Conservation (phyloP, 305 asterid genomes). For the Fraxinus sp. region DNA sequence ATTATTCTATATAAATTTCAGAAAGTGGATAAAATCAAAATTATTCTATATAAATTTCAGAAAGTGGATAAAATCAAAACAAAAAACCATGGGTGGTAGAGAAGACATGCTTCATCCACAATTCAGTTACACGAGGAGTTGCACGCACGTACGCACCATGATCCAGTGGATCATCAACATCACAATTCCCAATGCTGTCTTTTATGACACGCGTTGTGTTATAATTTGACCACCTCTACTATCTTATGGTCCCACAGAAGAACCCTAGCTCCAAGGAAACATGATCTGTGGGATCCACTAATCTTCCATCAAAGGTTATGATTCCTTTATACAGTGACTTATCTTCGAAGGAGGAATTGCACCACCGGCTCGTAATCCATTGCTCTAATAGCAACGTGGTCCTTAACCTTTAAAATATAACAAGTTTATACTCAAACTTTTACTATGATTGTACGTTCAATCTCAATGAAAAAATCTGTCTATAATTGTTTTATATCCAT, state of each 20-base stretch:
- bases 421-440: background rate
- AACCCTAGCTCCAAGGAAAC: conserved; percentile 1
- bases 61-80: conserved; percentile 2
- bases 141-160: background rate
- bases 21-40: too few species aligned
- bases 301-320: background rate
- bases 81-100: conserved; percentile 22
- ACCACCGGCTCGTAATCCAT: background rate
- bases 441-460: background rate
- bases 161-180: background rate
- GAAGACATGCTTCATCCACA: conserved; percentile 31
- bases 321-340: background rate
- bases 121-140: background rate
- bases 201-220: background rate
- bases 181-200: background rate
- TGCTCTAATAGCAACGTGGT: background rate
- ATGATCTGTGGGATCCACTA: background rate
- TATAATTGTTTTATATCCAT: too few species aligned
- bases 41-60: background rate
- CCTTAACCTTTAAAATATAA: background rate
- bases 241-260: background rate
- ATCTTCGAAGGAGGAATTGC: background rate
- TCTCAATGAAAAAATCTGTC: background rate
- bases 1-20: too few species aligned
- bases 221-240: background rate